A percentile compares a stretch with the other conserved stretches of the same genome.
Conservation (phyloP, 345 rosid species). For the Erucastrum elatum region DNA sequence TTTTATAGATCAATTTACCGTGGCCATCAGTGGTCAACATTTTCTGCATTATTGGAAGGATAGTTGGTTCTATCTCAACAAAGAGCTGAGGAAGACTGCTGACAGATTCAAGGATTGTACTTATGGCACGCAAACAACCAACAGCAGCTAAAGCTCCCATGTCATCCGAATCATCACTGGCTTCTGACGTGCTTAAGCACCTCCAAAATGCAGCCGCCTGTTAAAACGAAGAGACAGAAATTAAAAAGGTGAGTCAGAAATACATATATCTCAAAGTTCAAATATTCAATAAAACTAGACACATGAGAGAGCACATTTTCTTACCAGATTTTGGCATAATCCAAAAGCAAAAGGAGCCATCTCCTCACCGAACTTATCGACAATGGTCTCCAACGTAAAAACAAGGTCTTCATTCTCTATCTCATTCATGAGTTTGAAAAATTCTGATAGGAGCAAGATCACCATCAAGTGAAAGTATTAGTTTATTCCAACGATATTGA, state of each 20-base stretch:
- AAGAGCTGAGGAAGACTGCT: neutral
- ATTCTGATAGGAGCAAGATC: conserved; percentile 50
- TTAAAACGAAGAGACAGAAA: too few relatives aligned
- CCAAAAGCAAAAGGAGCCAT: neutral
- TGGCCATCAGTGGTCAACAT: neutral
- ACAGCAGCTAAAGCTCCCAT: neutral
- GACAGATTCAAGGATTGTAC: neutral
- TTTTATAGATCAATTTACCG: neutral
- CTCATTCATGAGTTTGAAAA: conserved; percentile 93
- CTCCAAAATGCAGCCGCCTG: neutral
- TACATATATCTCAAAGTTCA: too few relatives aligned
- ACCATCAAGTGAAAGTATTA: conserved; percentile 9
- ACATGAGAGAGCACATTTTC: neutral
- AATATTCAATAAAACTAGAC: neutral
- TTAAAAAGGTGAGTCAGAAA: neutral
- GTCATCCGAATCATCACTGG: neutral
- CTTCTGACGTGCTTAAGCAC: conserved; percentile 1
- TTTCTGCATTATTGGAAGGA: neutral
- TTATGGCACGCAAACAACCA: conserved; percentile 4
- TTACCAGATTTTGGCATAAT: conserved; percentile 2
- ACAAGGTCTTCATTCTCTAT: neutral
- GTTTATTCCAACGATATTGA: neutral
- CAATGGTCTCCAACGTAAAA: neutral
- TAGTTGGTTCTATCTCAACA: neutral
- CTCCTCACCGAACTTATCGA: neutral